A percentile compares a stretch with the other conserved stretches of the same genome.
phyloP scores from a whole-genome alignment of 2,329 filamentous ascomycete species.

The Fusarium drepaniforme region DNA sequence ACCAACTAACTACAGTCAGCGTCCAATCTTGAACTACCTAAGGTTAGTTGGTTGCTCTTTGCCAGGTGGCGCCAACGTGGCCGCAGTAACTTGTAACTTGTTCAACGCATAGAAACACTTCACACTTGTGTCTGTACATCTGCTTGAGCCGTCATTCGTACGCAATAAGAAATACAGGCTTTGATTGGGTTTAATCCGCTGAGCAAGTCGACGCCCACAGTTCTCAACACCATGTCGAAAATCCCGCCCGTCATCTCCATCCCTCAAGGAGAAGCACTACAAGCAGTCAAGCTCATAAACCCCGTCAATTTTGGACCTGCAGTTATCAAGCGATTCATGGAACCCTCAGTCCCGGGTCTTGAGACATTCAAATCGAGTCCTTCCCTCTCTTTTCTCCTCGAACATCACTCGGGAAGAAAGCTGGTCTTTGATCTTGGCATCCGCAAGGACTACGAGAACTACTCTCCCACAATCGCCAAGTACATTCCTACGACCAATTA shows the following conservation, averaged over 20 bases:
- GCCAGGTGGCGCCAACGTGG: too few species aligned
- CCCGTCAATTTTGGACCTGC: slow-evolving; percentile 55
- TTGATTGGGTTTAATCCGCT: not conserved
- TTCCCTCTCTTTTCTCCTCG: slow-evolving; percentile 47
- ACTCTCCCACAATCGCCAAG: slow-evolving; percentile 39
- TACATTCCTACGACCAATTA: slow-evolving; percentile 45
- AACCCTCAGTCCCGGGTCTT: slow-evolving; percentile 49
- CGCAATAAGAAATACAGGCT: not conserved
- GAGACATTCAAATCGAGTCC: slow-evolving; percentile 47
- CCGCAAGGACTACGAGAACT: slow-evolving; percentile 46
- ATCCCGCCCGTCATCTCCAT: slow-evolving; percentile 3
- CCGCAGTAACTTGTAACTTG: not conserved
- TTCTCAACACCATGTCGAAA: not conserved
- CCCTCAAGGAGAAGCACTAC: slow-evolving; percentile 15
- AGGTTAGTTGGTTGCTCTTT: not conserved
- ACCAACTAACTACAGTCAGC: not conserved
- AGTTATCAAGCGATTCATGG: slow-evolving; percentile 54
- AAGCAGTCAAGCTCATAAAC: slow-evolving; percentile 52
- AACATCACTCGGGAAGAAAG: slow-evolving; percentile 45
- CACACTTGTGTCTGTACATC: not conserved
- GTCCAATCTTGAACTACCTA: not conserved
- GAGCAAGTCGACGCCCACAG: not conserved
- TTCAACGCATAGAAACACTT: not conserved
- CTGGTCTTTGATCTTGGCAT: slow-evolving; percentile 48
- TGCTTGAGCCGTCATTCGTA: not conserved